Conservation (phyloP, 2,329 filamentous ascomycete genomes). For the Pseudopyrenochaeta lycopersici region DNA sequence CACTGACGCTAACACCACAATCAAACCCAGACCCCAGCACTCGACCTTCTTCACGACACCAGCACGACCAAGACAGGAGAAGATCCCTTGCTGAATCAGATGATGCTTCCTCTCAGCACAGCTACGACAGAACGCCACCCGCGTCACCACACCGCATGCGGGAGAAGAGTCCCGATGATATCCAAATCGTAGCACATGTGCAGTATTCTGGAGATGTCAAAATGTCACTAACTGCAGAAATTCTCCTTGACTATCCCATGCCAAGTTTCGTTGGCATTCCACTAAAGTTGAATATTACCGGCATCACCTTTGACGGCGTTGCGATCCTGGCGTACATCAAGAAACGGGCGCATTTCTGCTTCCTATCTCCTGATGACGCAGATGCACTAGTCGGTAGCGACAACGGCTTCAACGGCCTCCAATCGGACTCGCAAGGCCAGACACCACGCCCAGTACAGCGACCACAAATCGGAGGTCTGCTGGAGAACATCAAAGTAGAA, state of each 20-base stretch:
- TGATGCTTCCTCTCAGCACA: constrained; percentile 37
- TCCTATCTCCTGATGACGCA: constrained; percentile 90
- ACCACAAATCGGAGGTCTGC: constrained; percentile 72
- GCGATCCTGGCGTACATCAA: constrained; percentile 92
- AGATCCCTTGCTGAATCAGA: constrained; percentile 39
- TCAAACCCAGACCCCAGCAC: constrained; percentile 56
- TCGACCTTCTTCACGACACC: constrained; percentile 55
- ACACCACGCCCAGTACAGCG: constrained; percentile 37
- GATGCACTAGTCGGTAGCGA: constrained; percentile 66
- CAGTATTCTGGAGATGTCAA: constrained; percentile 88
- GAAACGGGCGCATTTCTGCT: constrained; percentile 90
- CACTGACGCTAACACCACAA: constrained; percentile 56
- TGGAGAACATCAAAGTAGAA: constrained; percentile 95
- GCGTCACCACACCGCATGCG: constrained; percentile 64
- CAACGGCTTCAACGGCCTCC: constrained; percentile 45
- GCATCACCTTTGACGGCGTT: constrained; percentile 92
- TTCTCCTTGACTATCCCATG: constrained; percentile 97
- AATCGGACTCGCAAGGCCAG: constrained; percentile 35
- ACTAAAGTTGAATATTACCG: constrained; percentile 92
- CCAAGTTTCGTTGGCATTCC: constrained; percentile 97
- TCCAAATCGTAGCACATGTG: constrained; percentile 92
- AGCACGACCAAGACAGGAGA: constrained; percentile 37
- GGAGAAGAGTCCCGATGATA: constrained; percentile 82
- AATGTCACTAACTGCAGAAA: constrained; percentile 91
- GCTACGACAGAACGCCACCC: constrained; percentile 40